Base-by-base conservation (phyloP, 306 rosid species). In the Gastrolobium bilobum region DNA sequence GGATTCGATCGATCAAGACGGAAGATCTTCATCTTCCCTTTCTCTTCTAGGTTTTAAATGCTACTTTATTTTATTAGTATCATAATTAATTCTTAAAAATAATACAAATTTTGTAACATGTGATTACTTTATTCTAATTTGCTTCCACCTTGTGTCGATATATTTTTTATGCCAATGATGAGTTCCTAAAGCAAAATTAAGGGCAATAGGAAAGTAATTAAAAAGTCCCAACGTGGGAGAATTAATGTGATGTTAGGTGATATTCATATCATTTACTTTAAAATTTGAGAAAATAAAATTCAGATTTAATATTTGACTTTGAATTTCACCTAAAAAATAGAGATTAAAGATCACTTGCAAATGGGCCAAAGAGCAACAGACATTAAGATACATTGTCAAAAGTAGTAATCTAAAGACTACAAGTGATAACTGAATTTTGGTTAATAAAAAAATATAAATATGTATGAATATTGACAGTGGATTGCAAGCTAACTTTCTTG, bases 231-330 rank as follows among this genome's bases (percentile, higher is more conserved):
- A 20, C n/a, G 26, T 20, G 26, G 26, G 26, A 20, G 26, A 71
- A 8, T 70, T 7, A 7, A 34, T 31, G 38, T 38, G 4, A 53
- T 70, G 75, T 82, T 76, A 69, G 26, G 1, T 81, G 34, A 35
- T 48, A 6, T 59, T 68, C 81, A 37, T 29, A 10, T 38, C 14
- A 15, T 76, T 76, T 64, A 63, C 38, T 44, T 2, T 53, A 38
- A 71, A 46, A 42, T 26, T 37, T 79, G 44, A 62, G 14, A 73
- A 8, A 62, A 52, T 13, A 42, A 15, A 33, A 26, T 43, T 59
- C 44, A 30, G 51, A 43, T 62, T 44, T 20, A 20, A 20, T 20
- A 20, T 20, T 20, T 20, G 26, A 20, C 26, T 20, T 20, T 20
- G 26, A 20, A 20, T 20, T 20, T 20, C 26, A 20, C 26, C 26